Evolutionary conservation across 371 early-diverging fungal species (phyloP).

Genomic region (Mucor plumbeus): DNA sequence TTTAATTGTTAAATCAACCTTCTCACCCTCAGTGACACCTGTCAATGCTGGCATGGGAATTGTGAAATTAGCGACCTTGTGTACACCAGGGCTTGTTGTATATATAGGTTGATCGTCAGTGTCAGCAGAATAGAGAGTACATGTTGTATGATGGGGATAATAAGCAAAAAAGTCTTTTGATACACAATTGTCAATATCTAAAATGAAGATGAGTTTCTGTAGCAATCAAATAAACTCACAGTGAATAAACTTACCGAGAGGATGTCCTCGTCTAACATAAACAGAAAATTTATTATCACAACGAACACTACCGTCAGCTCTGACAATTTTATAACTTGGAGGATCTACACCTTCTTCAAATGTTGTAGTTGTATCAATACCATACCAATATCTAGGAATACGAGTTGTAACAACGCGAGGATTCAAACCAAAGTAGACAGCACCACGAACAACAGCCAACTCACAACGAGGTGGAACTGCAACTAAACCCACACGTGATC

Average conservation of each 20-base stretch:
- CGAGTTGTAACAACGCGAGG: slow-evolving; percentile 60
- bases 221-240: not conserved
- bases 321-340: slow-evolving; percentile 52
- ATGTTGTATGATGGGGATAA: slow-evolving; percentile 57
- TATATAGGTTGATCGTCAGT: slow-evolving; percentile 56
- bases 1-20: slow-evolving; percentile 48
- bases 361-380: slow-evolving; percentile 64
- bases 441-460: slow-evolving; percentile 57
- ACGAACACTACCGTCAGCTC: slow-evolving; percentile 57
- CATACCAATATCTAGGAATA: slow-evolving; percentile 69
- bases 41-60: slow-evolving; percentile 59
- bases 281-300: slow-evolving; percentile 58
- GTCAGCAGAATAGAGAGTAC: slow-evolving; percentile 57
- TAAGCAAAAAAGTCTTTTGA: slow-evolving; percentile 53
- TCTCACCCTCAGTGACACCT: slow-evolving; percentile 59
- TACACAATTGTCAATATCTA: slow-evolving; percentile 41
- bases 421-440: slow-evolving; percentile 65
- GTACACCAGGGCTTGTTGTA: slow-evolving; percentile 57
- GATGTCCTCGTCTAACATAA: slow-evolving; percentile 52
- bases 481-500: slow-evolving; percentile 44
- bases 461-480: slow-evolving; percentile 62
- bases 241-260: slow-evolving; percentile 15
- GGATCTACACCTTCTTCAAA: slow-evolving; percentile 64
- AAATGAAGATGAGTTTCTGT: not conserved
- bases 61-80: slow-evolving; percentile 57